A percentile compares a stretch with the other conserved stretches of the same genome.
phyloP scores from a whole-genome alignment of 2,329 filamentous ascomycete genomes.

The Leptographium procerum region DNA sequence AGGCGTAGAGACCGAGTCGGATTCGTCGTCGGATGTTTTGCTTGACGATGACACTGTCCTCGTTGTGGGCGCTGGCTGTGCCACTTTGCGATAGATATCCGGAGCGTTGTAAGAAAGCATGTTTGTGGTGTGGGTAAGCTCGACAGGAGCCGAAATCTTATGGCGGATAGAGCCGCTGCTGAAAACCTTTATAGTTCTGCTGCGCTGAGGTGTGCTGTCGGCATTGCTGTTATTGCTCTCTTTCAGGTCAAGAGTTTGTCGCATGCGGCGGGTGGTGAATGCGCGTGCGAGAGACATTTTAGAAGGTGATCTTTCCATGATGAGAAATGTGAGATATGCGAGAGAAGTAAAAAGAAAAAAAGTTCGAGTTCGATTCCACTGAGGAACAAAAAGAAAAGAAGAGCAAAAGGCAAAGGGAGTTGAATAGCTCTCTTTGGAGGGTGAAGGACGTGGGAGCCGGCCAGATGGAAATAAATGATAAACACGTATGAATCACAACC shows the following conservation, averaged over 20 bases:
- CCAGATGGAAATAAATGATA: neutral
- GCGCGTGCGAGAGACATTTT: conserved; percentile 48
- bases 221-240: conserved; percentile 16
- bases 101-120: conserved; percentile 92
- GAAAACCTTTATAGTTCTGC: conserved; percentile 33
- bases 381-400: neutral
- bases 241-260: conserved; percentile 35
- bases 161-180: conserved; percentile 39
- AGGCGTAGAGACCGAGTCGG: conserved; percentile 48
- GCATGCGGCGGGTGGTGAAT: conserved; percentile 58
- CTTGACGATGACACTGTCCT: conserved; percentile 43
- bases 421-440: neutral
- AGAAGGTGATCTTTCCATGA: neutral
- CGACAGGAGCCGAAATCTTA: conserved; percentile 80
- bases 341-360: neutral
- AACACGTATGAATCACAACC: conserved; percentile 9
- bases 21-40: conserved; percentile 58
- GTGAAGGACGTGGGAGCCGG: neutral
- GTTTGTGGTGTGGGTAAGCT: conserved; percentile 88
- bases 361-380: neutral
- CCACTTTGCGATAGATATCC: conserved; percentile 50
- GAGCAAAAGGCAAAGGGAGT: neutral
- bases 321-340: neutral
- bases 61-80: conserved; percentile 23
- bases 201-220: conserved; percentile 31